Evolutionary conservation across 306 rosid species (phyloP).

Genomic region (Clitoria ternatea): DNA sequence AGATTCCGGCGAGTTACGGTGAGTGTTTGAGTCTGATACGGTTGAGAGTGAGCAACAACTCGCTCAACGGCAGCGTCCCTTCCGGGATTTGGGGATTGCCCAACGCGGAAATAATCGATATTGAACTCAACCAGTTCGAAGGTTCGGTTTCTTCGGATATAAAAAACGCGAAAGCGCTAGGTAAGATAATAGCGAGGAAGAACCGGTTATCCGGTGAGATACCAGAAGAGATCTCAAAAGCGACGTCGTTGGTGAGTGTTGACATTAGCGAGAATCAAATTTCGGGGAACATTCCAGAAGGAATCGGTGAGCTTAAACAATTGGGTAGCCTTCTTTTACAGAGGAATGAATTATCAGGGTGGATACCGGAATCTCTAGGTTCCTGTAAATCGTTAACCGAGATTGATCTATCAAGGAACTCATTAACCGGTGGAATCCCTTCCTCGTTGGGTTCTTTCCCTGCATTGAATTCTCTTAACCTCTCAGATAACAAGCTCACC

Average conservation of each 20-base stretch:
- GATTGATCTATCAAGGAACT: conserved; percentile 56
- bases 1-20: conserved; percentile 59
- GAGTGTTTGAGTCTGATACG: conserved; percentile 48
- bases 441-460: conserved; percentile 61
- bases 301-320: conserved; percentile 50
- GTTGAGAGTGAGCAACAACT: conserved; percentile 68
- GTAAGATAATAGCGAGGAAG: conserved; percentile 29
- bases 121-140: conserved; percentile 46
- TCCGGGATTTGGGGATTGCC: conserved; percentile 80
- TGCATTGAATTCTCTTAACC: conserved; percentile 50
- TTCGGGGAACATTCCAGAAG: conserved; percentile 51
- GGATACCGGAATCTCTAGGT: conserved; percentile 62
- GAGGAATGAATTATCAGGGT: conserved; percentile 50
- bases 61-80: conserved; percentile 68
- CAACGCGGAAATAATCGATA: conserved; percentile 45
- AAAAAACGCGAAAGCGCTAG: conserved; percentile 47
- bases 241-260: conserved; percentile 45
- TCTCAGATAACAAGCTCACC: conserved; percentile 56
- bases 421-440: conserved; percentile 52
- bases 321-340: conserved; percentile 53
- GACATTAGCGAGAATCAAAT: conserved; percentile 55
- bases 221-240: conserved; percentile 54
- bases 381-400: conserved; percentile 45
- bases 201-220: conserved; percentile 63
- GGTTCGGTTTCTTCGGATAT: conserved; percentile 63